A percentile compares a stretch with the other conserved stretches of the same genome.
Conservation (phyloP, 2,329 filamentous ascomycete genomes). For the Seiridium cupressi region DNA sequence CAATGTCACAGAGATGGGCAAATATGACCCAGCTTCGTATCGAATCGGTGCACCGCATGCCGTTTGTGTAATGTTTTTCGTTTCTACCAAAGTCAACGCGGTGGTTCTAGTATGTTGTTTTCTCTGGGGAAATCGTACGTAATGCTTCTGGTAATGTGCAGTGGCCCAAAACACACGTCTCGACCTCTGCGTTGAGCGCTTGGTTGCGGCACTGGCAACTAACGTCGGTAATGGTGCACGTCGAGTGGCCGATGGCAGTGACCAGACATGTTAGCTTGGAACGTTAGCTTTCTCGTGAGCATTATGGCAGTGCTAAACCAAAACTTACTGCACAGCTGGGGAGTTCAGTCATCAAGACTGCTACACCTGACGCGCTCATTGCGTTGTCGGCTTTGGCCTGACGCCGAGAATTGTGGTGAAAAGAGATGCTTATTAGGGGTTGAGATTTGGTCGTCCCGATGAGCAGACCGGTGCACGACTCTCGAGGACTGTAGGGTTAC, state of each 20-base stretch:
- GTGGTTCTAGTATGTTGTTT: background rate
- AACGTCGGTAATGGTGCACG: constrained; percentile 11
- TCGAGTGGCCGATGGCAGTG: constrained; percentile 7
- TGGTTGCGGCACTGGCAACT: constrained; percentile 12
- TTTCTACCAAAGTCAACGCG: constrained; percentile 3
- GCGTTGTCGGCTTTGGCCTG: too few relatives aligned
- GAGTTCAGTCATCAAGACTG: background rate
- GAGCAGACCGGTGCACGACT: too few relatives aligned
- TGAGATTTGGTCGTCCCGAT: too few relatives aligned
- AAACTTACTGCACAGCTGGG: constrained; percentile 7
- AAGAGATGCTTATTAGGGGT: too few relatives aligned
- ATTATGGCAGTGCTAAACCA: background rate
- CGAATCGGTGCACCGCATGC: constrained; percentile 10
- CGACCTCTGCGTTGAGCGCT: background rate
- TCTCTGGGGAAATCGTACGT: constrained; percentile 5
- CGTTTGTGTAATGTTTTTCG: constrained; percentile 15
- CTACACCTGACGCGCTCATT: too few relatives aligned
- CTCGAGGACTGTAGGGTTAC: too few relatives aligned
- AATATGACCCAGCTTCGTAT: constrained; percentile 8
- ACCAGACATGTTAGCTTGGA: constrained; percentile 11
- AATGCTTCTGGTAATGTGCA: constrained; percentile 9
- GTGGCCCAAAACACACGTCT: constrained; percentile 8
- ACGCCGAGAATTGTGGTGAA: too few relatives aligned
- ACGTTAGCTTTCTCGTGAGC: background rate
- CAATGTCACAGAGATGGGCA: constrained; percentile 7